Conservation (phyloP, 2,329 filamentous ascomycete species). For the Apiospora kogelbergensis region DNA sequence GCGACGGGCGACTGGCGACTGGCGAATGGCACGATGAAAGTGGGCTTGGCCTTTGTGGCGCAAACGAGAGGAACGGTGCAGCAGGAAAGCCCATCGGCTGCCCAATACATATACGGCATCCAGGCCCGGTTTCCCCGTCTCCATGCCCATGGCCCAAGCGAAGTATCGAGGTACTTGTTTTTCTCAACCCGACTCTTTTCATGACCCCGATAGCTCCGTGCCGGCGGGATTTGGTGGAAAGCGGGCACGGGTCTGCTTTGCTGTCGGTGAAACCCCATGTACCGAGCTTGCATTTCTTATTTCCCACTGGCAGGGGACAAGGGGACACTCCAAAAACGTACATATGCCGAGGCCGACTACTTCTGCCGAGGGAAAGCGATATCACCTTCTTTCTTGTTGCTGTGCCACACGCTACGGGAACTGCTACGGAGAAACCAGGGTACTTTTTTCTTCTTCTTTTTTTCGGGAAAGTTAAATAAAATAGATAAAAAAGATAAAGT, state of each 20-base stretch:
- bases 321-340: not conserved
- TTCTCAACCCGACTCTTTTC: not conserved
- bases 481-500: not conserved
- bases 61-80: not conserved
- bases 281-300: not conserved
- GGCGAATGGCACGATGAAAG: not conserved
- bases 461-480: not conserved
- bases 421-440: not conserved
- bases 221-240: not conserved
- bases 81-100: not conserved
- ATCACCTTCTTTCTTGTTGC: not conserved
- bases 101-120: not conserved
- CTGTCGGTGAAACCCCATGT: conserved; percentile 1
- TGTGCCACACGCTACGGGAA: not conserved
- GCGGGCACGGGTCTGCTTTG: not conserved
- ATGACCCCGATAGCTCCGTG: conserved; percentile 2
- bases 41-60: not conserved
- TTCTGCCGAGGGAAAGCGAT: not conserved
- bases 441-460: no score
- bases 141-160: not conserved
- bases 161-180: not conserved
- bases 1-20: no score
- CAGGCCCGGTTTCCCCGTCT: not conserved
- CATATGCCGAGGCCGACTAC: not conserved
- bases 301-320: not conserved